Evolutionary conservation across 2,329 filamentous ascomycete genomes (phyloP), one percentile per base, ranked within the genome.

Genomic region (Dactylellina cionopaga): DNA sequence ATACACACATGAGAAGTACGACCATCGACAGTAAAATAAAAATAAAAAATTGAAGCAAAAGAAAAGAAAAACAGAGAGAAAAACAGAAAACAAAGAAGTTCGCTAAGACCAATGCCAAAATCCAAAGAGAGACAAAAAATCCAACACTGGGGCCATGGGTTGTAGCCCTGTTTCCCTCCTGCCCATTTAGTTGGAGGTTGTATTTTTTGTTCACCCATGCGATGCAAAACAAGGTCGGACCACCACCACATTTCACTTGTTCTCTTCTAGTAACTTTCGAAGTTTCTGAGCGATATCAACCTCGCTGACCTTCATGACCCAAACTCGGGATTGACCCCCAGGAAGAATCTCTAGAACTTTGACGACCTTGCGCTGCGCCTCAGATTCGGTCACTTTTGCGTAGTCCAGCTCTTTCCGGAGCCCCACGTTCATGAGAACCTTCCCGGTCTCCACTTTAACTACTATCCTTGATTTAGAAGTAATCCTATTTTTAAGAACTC

Each of bases 341-440:
- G 62, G 62, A 33, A 74, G 47, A 46, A 77, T 75, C 55, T 77
- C 76, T 6, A 75, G 59, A 35, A 77, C 31, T 31, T 62, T 66
- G 11, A 77, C 58, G 5, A 71, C 72, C 37, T 74, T 75, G 22
- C 68, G 59, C 19, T 75, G 68, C n/a, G 62, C 71, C 11, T 74
- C 66, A 13, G 68, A 66, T 13, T 65, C 63, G 17, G 63, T 73
- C 22, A 75, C 33, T 27, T 37, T 58, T 5, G 68, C 27, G 51
- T 77, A 77, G 10, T 58, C 63, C 19, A 77, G 25, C 13, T 72
- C 74, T 49, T 76, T 71, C 1, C 71, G 60, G 11, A 77, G 58
- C 11, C 73, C 74, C 17, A 77, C 76, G 47, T 77, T 77, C 55
- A 77, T 60, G 17, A 76, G 54, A 10, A 77, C 75, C 56, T 77